Evolutionary conservation across 495 filamentous ascomycete genomes (phyloP).

Genomic region (Pyrenula aspistea): DNA sequence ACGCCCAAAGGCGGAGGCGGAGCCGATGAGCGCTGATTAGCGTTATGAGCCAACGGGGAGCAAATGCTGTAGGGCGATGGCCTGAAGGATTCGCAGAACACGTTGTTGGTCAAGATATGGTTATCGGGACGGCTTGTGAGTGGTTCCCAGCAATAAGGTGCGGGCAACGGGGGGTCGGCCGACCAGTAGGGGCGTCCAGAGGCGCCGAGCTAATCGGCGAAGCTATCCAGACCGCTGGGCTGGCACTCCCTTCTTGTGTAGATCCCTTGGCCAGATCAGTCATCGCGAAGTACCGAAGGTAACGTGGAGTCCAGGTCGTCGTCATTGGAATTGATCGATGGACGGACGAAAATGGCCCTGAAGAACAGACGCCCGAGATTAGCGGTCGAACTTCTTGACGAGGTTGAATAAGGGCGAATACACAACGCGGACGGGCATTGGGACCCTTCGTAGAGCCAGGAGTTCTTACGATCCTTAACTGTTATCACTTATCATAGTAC

Average conservation of each 20-base stretch:
- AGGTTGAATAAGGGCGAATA: too few relatives aligned
- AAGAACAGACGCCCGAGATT: too few relatives aligned
- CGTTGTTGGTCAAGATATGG: neutral
- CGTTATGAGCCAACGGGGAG: neutral
- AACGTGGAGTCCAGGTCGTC: too few relatives aligned
- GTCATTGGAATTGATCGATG: too few relatives aligned
- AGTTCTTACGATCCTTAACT: too few relatives aligned
- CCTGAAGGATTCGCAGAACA: neutral
- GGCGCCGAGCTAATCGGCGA: neutral
- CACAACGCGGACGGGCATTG: too few relatives aligned
- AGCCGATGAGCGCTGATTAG: neutral
- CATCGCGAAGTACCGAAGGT: too few relatives aligned
- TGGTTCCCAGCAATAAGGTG: neutral
- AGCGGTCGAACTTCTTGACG: too few relatives aligned
- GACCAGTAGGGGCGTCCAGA: neutral
- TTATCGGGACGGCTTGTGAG: neutral
- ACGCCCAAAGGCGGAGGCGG: neutral
- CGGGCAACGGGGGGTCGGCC: too few relatives aligned
- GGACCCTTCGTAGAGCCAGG: too few relatives aligned
- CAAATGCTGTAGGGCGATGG: neutral
- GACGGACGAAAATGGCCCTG: too few relatives aligned
- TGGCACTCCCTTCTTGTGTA: neutral
- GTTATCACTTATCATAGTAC: too few relatives aligned
- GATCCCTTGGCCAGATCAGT: neutral
- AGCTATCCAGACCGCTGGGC: neutral